Percentiles rank a stretch among this genome's conserved stretches.
Conservation (phyloP, 192 early-diverging fungal species). For the Allomyces macrogynus region DNA sequence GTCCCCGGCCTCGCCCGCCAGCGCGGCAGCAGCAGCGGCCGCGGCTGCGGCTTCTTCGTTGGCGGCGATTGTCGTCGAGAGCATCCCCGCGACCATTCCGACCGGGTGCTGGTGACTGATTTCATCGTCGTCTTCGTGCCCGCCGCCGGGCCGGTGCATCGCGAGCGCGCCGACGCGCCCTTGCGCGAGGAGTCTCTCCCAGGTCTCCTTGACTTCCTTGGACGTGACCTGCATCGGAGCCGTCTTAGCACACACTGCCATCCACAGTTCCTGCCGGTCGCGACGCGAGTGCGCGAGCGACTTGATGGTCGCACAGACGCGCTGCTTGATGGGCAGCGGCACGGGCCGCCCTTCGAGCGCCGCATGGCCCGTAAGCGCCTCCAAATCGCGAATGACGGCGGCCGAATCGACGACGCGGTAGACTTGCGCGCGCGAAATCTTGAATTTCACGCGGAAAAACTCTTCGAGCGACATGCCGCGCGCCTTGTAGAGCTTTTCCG, state of each 20-base stretch:
- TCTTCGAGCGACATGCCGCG: conserved; percentile 1
- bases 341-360: not conserved
- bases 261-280: not conserved
- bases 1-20: no score
- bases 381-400: not conserved
- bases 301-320: not conserved
- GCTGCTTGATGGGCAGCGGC: not conserved
- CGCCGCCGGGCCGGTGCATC: no score
- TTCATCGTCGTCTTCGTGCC: no score
- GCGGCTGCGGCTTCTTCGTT: no score
- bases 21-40: no score
- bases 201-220: not conserved
- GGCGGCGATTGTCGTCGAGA: no score
- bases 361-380: not conserved
- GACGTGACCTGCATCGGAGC: not conserved
- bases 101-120: no score
- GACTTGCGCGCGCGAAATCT: conserved; percentile 5
- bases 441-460: not conserved
- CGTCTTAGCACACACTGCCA: not conserved
- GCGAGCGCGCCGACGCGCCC: no score
- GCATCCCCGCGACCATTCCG: no score
- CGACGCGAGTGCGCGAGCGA: not conserved
- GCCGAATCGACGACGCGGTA: not conserved
- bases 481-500: conserved; percentile 1
- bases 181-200: not conserved